Base-by-base conservation (phyloP, 2,329 filamentous ascomycete species). In the Camptophora hylomeconis region DNA sequence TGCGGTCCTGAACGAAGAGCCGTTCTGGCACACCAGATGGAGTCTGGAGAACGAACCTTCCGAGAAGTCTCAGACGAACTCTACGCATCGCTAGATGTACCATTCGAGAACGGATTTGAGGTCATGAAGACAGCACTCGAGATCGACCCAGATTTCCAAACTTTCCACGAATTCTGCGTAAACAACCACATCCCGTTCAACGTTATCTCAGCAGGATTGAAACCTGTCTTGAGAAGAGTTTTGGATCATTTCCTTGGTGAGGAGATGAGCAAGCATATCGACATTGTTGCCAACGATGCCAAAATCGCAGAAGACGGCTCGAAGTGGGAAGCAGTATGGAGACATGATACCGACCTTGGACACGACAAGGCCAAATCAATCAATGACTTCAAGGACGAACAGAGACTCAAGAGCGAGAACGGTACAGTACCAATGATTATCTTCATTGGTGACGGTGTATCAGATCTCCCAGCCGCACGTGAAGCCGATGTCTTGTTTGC, bases 21-120 rank as follows among this genome's bases (percentile, higher is more conserved):
- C 32, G 43, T 63, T 21, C 65, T 78, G 28, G 73, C 78, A 35
- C 56, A 67, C 35, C 70, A 79, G 43, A 75, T 79, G 51, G 69
- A 73, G 44, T 61, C 54, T 3, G 75, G 75, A 46, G 68, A 75
- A 47, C 65, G 73, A 9, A 72, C 70, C 1, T 79, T 79, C 58
- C 63, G 72, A 28, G 74, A 78, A 3, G 72, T 75, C n/a, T 77
- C 72, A 0, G 73, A 78, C 40, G 74, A 79, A 49, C 76, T 79
- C 67, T 79, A 74, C 71, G 69, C 67, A 5, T 77, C 72, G 1
- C 55, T 80, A 6, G 62, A 70, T 36, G 65, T 79, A 0, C 72
- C 73, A 2, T 78, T 79, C 44, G 73, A 75, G 14, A 67, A 77
- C 37, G 74, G 73, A 9, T 78, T 79, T 53, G 58, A 67, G 31